Conservation (phyloP, 257 asterid species). For the Rubia yunnanensis region DNA sequence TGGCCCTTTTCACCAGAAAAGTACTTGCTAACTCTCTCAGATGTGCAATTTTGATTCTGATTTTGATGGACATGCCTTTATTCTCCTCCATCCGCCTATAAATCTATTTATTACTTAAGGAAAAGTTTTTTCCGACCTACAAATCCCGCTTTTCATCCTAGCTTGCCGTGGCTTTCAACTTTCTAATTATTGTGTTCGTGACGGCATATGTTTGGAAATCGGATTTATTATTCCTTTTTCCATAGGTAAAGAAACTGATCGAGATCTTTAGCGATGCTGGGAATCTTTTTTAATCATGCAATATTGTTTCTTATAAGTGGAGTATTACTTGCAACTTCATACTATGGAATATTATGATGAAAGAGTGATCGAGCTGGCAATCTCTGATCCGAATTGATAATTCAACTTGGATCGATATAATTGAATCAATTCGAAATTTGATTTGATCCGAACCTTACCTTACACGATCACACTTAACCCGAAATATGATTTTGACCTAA, state of each 20-base stretch:
- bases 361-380: no score
- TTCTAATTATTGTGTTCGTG: constrained; percentile 6
- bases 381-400: no score
- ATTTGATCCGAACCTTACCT: no score
- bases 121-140: background rate
- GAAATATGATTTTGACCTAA: no score
- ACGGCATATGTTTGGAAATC: background rate
- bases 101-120: background rate
- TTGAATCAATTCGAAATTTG: no score
- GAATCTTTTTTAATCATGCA: no score
- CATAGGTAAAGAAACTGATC: background rate
- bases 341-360: no score
- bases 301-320: no score
- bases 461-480: no score
- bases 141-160: background rate
- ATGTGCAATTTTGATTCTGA: background rate
- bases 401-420: no score
- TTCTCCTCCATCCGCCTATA: background rate
- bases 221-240: background rate
- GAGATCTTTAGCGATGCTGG: no score
- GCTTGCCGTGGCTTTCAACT: background rate
- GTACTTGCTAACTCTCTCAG: constrained; percentile 14
- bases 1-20: constrained; percentile 17
- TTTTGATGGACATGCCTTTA: background rate
- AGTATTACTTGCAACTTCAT: no score